phyloP scores from a whole-genome alignment of 2,329 filamentous ascomycete genomes.

The Alternaria sp. region DNA sequence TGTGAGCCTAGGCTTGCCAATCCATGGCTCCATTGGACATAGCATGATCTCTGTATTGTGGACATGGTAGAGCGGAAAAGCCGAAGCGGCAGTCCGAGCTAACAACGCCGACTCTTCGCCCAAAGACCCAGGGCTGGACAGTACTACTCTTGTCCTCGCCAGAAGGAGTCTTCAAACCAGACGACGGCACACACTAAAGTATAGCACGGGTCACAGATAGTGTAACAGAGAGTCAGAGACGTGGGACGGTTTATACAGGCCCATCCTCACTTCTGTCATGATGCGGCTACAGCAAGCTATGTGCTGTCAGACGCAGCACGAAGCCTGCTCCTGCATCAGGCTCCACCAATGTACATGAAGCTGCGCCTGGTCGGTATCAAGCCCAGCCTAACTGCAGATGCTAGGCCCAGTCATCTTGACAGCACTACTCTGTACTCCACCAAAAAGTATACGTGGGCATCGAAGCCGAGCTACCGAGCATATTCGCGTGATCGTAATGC shows the following conservation, averaged over 20 bases:
- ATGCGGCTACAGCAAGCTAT: not conserved
- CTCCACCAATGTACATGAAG: not conserved
- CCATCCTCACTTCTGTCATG: not conserved
- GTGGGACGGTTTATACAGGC: not conserved
- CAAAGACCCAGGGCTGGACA: not conserved
- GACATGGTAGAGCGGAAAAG: not conserved
- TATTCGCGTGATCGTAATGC: constrained; percentile 2
- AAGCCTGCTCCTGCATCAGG: constrained; percentile 1
- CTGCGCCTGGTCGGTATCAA: not conserved
- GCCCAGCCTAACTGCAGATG: not conserved
- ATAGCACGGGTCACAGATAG: not conserved
- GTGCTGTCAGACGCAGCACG: not conserved
- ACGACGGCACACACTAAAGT: not conserved
- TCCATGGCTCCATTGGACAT: not conserved
- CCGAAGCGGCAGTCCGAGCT: not conserved
- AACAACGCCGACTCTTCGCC: not conserved
- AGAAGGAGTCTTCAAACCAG: not conserved
- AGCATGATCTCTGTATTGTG: not conserved
- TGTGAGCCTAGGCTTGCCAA: not conserved
- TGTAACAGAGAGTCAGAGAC: not conserved
- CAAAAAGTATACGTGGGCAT: not conserved
- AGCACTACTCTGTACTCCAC: not conserved
- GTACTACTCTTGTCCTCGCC: not conserved
- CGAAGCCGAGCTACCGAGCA: not conserved
- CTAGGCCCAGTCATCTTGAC: not conserved